phyloP scores from a whole-genome alignment of 2,329 filamentous ascomycete species.

The Graphiopsis chlorocephala region DNA sequence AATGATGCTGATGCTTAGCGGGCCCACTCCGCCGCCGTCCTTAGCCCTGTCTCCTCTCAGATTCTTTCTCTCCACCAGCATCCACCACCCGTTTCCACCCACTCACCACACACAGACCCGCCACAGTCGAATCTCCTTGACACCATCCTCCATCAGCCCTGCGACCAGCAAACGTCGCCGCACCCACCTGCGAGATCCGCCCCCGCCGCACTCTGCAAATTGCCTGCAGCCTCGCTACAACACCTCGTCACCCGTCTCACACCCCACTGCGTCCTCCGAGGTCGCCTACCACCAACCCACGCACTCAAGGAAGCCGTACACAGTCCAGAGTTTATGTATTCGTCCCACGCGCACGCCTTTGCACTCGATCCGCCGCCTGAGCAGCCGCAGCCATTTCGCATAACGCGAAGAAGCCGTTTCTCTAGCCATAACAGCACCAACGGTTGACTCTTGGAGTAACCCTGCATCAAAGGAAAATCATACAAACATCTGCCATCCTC shows the following conservation, averaged over 20 bases:
- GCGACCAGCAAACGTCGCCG: conserved; percentile 15
- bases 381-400: conserved; percentile 90
- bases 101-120: conserved; percentile 1
- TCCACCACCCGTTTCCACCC: conserved; percentile 1
- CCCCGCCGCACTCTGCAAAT: conserved; percentile 10
- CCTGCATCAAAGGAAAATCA: conserved; percentile 8
- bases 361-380: conserved; percentile 89
- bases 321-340: conserved; percentile 82
- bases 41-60: neutral
- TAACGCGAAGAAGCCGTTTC: conserved; percentile 83
- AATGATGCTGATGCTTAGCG: neutral
- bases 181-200: conserved; percentile 14
- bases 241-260: conserved; percentile 16
- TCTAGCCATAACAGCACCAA: conserved; percentile 84
- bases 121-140: neutral
- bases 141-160: conserved; percentile 5
- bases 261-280: conserved; percentile 16
- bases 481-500: conserved; percentile 11
- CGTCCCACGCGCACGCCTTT: conserved; percentile 92
- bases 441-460: conserved; percentile 60
- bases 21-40: neutral
- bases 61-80: neutral
- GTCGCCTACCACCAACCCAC: conserved; percentile 18
- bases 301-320: conserved; percentile 9
- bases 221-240: conserved; percentile 6